Percentiles rank a stretch among this genome's conserved stretches.
Evolutionary conservation across 73 alveolate genomes (phyloP).

Genomic region (Tetrahymena thermophila): DNA sequence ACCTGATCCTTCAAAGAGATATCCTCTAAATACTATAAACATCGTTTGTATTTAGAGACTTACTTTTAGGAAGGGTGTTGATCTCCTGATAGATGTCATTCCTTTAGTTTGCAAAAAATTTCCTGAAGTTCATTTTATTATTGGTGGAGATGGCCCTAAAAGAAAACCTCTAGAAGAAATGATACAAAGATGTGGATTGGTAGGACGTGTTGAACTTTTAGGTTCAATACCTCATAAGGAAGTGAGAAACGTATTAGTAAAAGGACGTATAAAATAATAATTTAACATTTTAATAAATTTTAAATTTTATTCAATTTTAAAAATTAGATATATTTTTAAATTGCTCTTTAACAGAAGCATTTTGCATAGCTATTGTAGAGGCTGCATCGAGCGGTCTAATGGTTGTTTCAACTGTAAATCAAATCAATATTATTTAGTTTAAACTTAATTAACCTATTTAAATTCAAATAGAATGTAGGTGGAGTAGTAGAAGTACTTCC

Average conservation of each 20-base stretch:
- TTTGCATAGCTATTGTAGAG: constrained; percentile 99
- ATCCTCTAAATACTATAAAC: constrained; percentile 80
- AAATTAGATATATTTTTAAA: constrained; percentile 85
- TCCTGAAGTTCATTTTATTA: constrained; percentile 76
- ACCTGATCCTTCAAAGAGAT: constrained; percentile 87
- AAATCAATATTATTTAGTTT: background rate
- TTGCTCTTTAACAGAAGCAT: constrained; percentile 97
- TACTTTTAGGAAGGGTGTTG: constrained; percentile 98
- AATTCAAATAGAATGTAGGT: constrained; percentile 77
- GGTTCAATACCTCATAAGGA: constrained; percentile 35
- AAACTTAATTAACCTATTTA: background rate
- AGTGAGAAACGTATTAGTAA: constrained; percentile 94
- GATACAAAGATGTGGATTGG: constrained; percentile 74
- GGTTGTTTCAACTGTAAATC: constrained; percentile 82
- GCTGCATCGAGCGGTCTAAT: constrained; percentile 99
- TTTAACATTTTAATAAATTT: constrained; percentile 65
- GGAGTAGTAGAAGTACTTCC: constrained; percentile 99
- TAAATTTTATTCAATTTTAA: background rate
- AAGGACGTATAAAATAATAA: constrained; percentile 84
- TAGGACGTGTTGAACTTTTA: constrained; percentile 70
- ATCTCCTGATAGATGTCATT: constrained; percentile 92
- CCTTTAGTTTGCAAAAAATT: constrained; percentile 91
- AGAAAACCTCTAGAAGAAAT: constrained; percentile 87
- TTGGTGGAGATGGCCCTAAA: constrained; percentile 99
- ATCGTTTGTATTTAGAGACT: constrained; percentile 94